phyloP scores from a whole-genome alignment of 2,329 filamentous ascomycete species.

The Achaetomium macrosporum region DNA sequence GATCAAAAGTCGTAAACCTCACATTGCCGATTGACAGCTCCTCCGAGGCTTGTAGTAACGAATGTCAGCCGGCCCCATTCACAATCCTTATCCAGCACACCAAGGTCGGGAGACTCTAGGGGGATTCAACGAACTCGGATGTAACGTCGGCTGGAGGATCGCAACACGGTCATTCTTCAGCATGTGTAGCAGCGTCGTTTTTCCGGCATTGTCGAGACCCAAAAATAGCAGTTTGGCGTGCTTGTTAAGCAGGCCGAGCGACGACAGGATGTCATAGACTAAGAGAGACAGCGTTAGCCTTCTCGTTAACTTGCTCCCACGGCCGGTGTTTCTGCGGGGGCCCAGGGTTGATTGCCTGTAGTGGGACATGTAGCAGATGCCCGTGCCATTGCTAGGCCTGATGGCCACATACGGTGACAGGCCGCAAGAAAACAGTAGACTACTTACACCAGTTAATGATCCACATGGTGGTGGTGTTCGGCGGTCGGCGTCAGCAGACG shows the following conservation, averaged over 20 bases:
- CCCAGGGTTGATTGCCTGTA: too few species aligned
- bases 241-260: constrained; percentile 86
- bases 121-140: constrained; percentile 64
- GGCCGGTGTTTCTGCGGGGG: background rate
- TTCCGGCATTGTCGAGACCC: constrained; percentile 89
- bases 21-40: constrained; percentile 90
- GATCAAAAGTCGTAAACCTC: constrained; percentile 89
- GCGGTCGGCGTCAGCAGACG: constrained; percentile 1
- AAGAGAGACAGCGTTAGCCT: constrained; percentile 27
- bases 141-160: constrained; percentile 82
- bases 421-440: constrained; percentile 13
- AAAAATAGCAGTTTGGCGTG: constrained; percentile 93
- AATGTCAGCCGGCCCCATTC: constrained; percentile 10
- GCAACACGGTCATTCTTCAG: constrained; percentile 95
- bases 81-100: background rate
- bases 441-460: constrained; percentile 90
- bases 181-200: constrained; percentile 92
- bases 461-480: constrained; percentile 61
- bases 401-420: background rate
- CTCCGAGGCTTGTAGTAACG: constrained; percentile 62
- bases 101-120: constrained; percentile 10
- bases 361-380: background rate
- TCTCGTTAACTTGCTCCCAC: background rate
- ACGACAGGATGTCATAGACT: constrained; percentile 89
- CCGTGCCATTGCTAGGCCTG: background rate